Evolutionary conservation across 768 basidiomycete species (phyloP).

Genomic region (Lactarius sanguifluus): DNA sequence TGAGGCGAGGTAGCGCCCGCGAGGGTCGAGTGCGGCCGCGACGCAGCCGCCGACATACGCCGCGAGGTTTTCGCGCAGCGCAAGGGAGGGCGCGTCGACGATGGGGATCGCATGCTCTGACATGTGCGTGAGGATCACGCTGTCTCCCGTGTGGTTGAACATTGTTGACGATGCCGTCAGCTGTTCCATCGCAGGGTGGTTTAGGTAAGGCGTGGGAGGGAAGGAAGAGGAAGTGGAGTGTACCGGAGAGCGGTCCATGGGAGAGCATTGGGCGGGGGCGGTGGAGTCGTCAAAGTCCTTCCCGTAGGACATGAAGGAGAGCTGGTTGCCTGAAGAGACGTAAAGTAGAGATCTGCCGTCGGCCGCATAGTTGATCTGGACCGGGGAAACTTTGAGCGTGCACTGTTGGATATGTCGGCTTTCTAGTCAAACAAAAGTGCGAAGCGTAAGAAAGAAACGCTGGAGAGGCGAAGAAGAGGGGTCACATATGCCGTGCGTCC

Average conservation of each 20-base stretch:
- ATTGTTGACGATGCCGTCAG: conserved; percentile 63
- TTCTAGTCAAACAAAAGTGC: conserved; percentile 45
- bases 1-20: conserved; percentile 76
- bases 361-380: conserved; percentile 68
- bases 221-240: not conserved
- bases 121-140: conserved; percentile 63
- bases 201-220: not conserved
- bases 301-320: conserved; percentile 60
- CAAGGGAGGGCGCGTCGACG: conserved; percentile 64
- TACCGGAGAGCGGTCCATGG: conserved; percentile 34
- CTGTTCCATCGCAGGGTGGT: conserved; percentile 32
- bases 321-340: conserved; percentile 56
- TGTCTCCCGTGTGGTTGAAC: conserved; percentile 76
- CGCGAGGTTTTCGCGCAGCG: conserved; percentile 57
- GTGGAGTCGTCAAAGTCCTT: conserved; percentile 48
- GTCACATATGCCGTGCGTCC: conserved; percentile 73
- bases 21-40: conserved; percentile 75
- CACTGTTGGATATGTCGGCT: conserved; percentile 65
- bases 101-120: conserved; percentile 65
- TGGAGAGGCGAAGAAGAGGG: not conserved
- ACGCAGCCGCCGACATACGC: conserved; percentile 82
- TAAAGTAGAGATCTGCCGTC: conserved; percentile 68
- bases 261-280: conserved; percentile 50
- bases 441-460: not conserved
- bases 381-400: conserved; percentile 57